phyloP scores from a whole-genome alignment of 768 basidiomycete genomes.

The Saitozyma sp. region DNA sequence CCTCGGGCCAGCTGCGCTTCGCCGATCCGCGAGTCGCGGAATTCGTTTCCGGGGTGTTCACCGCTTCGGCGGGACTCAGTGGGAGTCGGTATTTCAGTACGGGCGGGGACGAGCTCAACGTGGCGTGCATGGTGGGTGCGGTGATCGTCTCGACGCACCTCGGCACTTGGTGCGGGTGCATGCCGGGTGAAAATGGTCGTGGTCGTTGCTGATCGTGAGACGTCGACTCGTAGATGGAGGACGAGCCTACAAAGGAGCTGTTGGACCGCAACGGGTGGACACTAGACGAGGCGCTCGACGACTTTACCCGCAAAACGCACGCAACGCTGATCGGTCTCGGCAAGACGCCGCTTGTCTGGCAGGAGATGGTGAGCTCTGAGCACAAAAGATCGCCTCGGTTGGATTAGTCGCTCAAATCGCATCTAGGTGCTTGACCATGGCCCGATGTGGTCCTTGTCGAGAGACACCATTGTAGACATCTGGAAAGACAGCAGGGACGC shows the following conservation, averaged over 20 bases:
- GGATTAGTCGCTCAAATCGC: background rate
- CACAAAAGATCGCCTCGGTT: background rate
- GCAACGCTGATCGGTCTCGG: conserved; percentile 59
- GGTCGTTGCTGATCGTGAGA: background rate
- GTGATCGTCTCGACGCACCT: background rate
- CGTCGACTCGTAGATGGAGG: conserved; percentile 52
- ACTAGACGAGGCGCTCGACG: conserved; percentile 64
- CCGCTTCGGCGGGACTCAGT: conserved; percentile 58
- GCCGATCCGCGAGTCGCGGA: conserved; percentile 63
- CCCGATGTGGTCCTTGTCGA: conserved; percentile 50
- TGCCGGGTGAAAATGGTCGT: too few species aligned
- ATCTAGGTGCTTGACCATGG: conserved; percentile 15
- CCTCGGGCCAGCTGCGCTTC: conserved; percentile 77
- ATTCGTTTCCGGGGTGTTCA: conserved; percentile 61
- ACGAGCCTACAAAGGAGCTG: conserved; percentile 62
- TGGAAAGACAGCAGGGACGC: conserved; percentile 71
- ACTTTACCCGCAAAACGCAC: conserved; percentile 66
- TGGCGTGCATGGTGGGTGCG: conserved; percentile 60
- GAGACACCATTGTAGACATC: conserved; percentile 52
- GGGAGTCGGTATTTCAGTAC: conserved; percentile 67
- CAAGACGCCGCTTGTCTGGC: conserved; percentile 81
- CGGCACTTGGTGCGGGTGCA: background rate
- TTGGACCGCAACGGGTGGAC: conserved; percentile 60
- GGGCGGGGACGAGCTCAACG: conserved; percentile 80
- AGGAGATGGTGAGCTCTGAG: conserved; percentile 65